phyloP scores from a whole-genome alignment of 2,329 filamentous ascomycete genomes.

The Penicillium aurantiogriseum region DNA sequence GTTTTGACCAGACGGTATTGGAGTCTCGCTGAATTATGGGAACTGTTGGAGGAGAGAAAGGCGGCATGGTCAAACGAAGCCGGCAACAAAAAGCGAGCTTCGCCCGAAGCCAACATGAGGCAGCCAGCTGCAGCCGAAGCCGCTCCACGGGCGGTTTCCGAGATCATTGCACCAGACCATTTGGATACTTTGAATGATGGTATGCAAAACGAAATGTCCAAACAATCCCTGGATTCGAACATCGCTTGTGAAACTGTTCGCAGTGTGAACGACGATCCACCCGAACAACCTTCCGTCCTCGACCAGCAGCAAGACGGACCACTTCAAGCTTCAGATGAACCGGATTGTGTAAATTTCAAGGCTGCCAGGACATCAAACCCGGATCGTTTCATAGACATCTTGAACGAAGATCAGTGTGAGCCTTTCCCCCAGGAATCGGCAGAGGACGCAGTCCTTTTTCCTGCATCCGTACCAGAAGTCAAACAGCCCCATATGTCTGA shows the following conservation, averaged over 20 bases:
- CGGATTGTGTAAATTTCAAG: no score
- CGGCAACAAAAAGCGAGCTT: neutral
- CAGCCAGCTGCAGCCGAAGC: neutral
- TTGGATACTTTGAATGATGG: neutral
- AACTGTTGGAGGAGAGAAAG: slow-evolving; percentile 19
- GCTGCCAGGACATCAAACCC: neutral
- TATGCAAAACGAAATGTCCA: neutral
- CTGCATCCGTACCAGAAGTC: neutral
- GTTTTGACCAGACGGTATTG: slow-evolving; percentile 14
- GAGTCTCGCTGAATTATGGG: slow-evolving; percentile 27
- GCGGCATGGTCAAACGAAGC: slow-evolving; percentile 9
- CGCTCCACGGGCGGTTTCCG: neutral
- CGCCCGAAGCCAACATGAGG: neutral
- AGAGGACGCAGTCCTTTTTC: neutral
- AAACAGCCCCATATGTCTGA: neutral
- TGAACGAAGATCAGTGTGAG: neutral
- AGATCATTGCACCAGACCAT: neutral
- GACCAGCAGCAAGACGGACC: neutral
- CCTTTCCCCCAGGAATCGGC: neutral
- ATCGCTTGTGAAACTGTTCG: neutral
- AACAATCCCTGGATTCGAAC: neutral
- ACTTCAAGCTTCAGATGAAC: neutral
- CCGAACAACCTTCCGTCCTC: neutral
- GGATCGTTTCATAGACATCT: neutral
- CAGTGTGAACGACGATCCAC: neutral